Percentiles rank a stretch among this genome's conserved stretches.
Conservation (phyloP, 2,329 filamentous ascomycete species). For the Colletotrichum neosansevieriae region DNA sequence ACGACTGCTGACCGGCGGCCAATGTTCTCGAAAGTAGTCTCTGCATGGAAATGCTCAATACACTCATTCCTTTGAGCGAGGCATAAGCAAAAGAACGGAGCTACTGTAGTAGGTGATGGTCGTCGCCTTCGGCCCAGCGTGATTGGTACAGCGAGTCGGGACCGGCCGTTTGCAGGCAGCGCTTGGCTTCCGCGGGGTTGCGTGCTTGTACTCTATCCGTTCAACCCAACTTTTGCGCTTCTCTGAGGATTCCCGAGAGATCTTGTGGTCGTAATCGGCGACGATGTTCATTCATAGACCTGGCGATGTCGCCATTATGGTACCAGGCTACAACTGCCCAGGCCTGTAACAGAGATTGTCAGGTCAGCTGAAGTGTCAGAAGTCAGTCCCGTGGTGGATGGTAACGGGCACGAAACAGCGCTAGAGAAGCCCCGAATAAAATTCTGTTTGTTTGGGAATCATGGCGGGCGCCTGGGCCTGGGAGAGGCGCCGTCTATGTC, state of each 20-base stretch:
- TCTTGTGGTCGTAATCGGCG: no score
- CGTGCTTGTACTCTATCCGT: neutral
- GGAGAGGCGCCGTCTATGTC: constrained; percentile 6
- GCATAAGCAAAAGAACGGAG: no score
- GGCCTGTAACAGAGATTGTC: neutral
- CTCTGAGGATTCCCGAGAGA: no score
- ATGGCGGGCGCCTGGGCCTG: constrained; percentile 15
- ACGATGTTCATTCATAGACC: no score
- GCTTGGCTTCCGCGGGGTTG: constrained; percentile 16
- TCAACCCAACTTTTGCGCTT: no score
- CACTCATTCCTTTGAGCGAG: no score
- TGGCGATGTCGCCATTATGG: no score
- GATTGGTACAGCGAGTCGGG: constrained; percentile 6
- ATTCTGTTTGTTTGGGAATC: constrained; percentile 35
- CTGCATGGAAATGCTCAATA: neutral
- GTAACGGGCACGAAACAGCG: constrained; percentile 29
- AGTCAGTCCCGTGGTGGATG: constrained; percentile 26
- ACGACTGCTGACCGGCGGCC: neutral
- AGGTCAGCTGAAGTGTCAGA: constrained; percentile 24
- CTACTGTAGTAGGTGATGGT: neutral
- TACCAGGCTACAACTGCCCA: no score
- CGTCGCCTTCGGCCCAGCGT: neutral
- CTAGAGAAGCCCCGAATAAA: constrained; percentile 37
- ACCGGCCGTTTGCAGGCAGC: constrained; percentile 25
- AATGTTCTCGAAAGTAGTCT: neutral